Base-by-base conservation (phyloP, 2,329 filamentous ascomycete species). In the Thielaviopsis punctulata region DNA sequence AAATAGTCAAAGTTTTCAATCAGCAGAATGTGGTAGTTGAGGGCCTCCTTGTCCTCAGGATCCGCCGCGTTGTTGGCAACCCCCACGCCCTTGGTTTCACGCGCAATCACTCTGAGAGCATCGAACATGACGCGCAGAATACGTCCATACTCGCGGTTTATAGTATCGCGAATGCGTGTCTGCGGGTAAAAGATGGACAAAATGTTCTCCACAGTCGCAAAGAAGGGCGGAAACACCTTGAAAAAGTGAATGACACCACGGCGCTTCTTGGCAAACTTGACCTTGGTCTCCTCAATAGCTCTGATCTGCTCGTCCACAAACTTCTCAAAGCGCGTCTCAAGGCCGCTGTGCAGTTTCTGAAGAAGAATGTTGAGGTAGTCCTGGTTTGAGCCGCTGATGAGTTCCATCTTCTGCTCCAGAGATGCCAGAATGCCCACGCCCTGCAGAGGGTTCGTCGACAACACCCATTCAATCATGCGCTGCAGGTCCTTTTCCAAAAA, bases 1-100 rank as follows among this genome's bases (percentile, higher is more conserved):
- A 94, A 96, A 66, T 95, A 88, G 62, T 95, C 93, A 88, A 95
- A 95, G 65, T 98, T 98, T 66, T 98, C 90, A 59, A 98, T 96
- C 51, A 96, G 75, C 30, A 96, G 75, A 60, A 98, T 95, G 66
- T 96, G 89, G 68, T 94, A 95, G 68, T 96, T 96, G 56, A 98
- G 76, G 4, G 88, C 86, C 65, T 95, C 89, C 68, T 98, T 96
- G 63, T 96, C 92, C 64, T 96, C 92, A 1, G 75, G 75, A 58
- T 79, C 76, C 12, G 70, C 69, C 12, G 69, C 64, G 44, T 68
- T 68, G 52, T 59, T 65, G 18, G 63, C 66, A 22, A 71, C 65
- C 12, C 69, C 66, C 22, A 68, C 73, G 53, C 66, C 71, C 24
- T 69, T 79, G 62, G 73, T 86, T 71, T 82, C 79, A 55, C 79